phyloP scores from a whole-genome alignment of 1,284 basidiomycete genomes.

The Boletellus deceptivus region DNA sequence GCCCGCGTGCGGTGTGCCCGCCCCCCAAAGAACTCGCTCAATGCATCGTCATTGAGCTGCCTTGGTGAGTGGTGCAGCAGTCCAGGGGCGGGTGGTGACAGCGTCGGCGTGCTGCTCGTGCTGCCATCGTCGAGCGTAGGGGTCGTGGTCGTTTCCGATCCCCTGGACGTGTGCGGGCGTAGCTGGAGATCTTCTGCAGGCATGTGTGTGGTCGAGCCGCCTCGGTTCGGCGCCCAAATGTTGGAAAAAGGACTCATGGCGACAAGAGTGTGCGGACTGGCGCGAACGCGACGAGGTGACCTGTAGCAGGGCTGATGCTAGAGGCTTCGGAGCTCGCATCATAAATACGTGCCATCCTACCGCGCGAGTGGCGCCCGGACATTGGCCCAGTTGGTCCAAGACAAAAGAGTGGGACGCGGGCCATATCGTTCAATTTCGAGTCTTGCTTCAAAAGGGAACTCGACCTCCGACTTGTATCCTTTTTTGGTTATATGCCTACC shows the following conservation, averaged over 20 bases:
- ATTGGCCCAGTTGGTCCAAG: conserved; percentile 21
- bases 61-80: conserved; percentile 23
- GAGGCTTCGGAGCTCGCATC: not conserved
- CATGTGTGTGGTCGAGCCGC: conserved; percentile 4
- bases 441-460: conserved; percentile 1
- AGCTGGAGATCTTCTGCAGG: conserved; percentile 22
- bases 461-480: conserved; percentile 7
- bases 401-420: conserved; percentile 23
- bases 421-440: not conserved
- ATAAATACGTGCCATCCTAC: conserved; percentile 26
- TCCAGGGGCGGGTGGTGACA: conserved; percentile 18
- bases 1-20: conserved; percentile 26
- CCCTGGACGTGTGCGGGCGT: conserved; percentile 22
- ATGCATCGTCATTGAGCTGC: conserved; percentile 30
- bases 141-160: conserved; percentile 19
- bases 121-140: conserved; percentile 13
- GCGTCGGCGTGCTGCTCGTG: conserved; percentile 20
- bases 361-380: conserved; percentile 4
- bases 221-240: conserved; percentile 4
- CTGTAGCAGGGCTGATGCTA: conserved; percentile 12
- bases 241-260: conserved; percentile 16
- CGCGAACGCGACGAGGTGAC: conserved; percentile 11
- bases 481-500: conserved; percentile 1
- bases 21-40: conserved; percentile 32
- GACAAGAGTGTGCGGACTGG: not conserved